phyloP scores from a whole-genome alignment of 169 alveolate genomes.

The Plasmodium vivax region DNA sequence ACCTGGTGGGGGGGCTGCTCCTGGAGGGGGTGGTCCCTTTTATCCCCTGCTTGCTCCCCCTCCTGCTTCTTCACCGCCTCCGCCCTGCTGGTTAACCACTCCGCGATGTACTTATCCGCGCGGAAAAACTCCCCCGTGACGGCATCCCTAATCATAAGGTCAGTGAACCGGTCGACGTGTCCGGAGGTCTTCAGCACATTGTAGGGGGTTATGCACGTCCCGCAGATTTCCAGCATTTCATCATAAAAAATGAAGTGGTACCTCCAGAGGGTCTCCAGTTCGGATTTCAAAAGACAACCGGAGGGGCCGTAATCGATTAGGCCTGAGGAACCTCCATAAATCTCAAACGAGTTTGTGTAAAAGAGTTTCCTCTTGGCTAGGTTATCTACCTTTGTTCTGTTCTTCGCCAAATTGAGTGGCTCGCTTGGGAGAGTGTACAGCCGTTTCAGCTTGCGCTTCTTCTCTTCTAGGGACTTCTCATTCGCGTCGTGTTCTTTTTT shows the following conservation, averaged over 20 bases:
- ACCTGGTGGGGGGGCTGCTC: too few relatives aligned
- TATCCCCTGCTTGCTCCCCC: background rate
- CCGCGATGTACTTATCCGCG: constrained; percentile 89
- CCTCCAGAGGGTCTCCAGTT: constrained; percentile 96
- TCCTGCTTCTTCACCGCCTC: background rate
- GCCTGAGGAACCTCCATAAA: constrained; percentile 98
- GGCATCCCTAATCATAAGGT: constrained; percentile 95
- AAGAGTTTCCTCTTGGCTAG: constrained; percentile 94
- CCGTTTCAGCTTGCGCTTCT: constrained; percentile 48
- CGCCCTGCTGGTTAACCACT: constrained; percentile 39
- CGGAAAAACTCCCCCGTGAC: constrained; percentile 90
- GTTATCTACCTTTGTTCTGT: constrained; percentile 88
- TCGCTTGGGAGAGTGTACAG: constrained; percentile 7
- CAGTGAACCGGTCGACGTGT: constrained; percentile 98
- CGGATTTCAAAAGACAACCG: constrained; percentile 96
- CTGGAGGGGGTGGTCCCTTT: background rate
- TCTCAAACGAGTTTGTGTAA: constrained; percentile 93
- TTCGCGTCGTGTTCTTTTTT: constrained; percentile 8
- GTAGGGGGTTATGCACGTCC: constrained; percentile 95
- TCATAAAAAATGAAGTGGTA: constrained; percentile 96
- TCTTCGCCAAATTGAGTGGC: constrained; percentile 40
- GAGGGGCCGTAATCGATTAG: constrained; percentile 97
- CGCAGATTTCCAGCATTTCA: constrained; percentile 95
- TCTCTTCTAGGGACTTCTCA: constrained; percentile 44
- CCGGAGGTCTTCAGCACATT: constrained; percentile 95